Conservation (phyloP, 805 yeast genomes). For the Limtongia smithiae region DNA sequence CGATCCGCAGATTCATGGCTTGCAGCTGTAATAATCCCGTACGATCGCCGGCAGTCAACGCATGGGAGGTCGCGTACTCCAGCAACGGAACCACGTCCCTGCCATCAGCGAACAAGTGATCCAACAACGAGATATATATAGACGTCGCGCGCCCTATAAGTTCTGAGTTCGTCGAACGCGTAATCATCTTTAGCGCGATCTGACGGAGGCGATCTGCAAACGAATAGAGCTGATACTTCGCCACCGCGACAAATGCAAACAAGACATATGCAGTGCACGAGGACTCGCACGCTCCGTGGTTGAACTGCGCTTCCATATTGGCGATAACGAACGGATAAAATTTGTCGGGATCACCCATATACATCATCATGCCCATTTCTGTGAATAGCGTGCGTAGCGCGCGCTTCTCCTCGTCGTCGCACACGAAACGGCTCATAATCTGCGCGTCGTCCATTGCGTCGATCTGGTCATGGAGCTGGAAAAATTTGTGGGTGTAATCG, state of each 20-base stretch:
- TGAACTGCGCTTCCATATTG: slow-evolving; percentile 5
- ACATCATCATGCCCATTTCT: slow-evolving; percentile 6
- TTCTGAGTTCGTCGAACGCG: slow-evolving; percentile 1
- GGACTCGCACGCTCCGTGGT: slow-evolving; percentile 17
- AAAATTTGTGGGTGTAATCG: slow-evolving; percentile 5
- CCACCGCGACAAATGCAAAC: slow-evolving; percentile 22
- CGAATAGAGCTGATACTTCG: slow-evolving; percentile 8
- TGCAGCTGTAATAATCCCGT: slow-evolving; percentile 16
- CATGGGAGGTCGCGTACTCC: slow-evolving; percentile 3
- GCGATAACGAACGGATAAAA: slow-evolving; percentile 8
- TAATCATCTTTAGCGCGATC: slow-evolving; percentile 4
- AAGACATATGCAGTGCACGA: slow-evolving; percentile 15
- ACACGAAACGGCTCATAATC: slow-evolving; percentile 3
- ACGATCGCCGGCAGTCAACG: slow-evolving; percentile 24
- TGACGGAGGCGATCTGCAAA: slow-evolving; percentile 15
- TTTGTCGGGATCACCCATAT: slow-evolving; percentile 15
- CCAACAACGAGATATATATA: slow-evolving; percentile 7
- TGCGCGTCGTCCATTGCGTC: slow-evolving; percentile 19
- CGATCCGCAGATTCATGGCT: slow-evolving; percentile 6
- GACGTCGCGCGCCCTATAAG: slow-evolving; percentile 11
- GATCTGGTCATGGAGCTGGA: slow-evolving; percentile 11
- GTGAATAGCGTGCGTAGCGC: slow-evolving; percentile 5
- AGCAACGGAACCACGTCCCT: background rate
- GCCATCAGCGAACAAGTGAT: slow-evolving; percentile 6
- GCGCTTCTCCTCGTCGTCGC: background rate